Conservation (phyloP, 2,329 filamentous ascomycete species). For the Fusarium sp. region DNA sequence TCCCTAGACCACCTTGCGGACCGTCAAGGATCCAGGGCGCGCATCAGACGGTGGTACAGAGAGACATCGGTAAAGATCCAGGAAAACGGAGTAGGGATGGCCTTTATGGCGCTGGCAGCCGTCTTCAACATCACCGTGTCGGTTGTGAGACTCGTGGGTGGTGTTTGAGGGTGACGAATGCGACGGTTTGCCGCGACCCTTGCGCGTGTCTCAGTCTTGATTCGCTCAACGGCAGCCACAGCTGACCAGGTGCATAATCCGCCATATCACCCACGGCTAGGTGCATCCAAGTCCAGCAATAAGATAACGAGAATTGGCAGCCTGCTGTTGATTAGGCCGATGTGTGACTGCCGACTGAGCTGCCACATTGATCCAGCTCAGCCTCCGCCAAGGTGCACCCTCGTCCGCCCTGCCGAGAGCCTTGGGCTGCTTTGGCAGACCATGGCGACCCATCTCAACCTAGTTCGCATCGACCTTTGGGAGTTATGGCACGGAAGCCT, state of each 20-base stretch:
- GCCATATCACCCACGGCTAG: background rate
- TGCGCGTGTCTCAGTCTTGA: background rate
- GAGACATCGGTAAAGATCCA: background rate
- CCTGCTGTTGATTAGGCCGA: background rate
- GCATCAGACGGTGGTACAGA: background rate
- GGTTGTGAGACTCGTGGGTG: background rate
- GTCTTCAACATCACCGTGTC: background rate
- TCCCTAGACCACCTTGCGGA: background rate
- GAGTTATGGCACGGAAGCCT: background rate
- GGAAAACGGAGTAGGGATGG: background rate
- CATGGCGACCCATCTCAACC: background rate
- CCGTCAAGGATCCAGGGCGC: background rate
- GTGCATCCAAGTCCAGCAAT: background rate
- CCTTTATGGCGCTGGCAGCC: constrained; percentile 1
- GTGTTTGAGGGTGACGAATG: background rate
- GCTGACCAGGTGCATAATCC: background rate
- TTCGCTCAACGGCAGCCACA: background rate
- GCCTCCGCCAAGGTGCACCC: background rate
- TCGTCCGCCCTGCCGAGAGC: background rate
- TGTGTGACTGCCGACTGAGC: background rate
- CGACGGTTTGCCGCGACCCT: background rate
- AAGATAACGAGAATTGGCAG: background rate
- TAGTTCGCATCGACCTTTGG: background rate
- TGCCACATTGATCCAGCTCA: background rate
- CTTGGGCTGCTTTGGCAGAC: background rate